phyloP scores from a whole-genome alignment of 2,329 filamentous ascomycete genomes.

The Didymella arachidicola region DNA sequence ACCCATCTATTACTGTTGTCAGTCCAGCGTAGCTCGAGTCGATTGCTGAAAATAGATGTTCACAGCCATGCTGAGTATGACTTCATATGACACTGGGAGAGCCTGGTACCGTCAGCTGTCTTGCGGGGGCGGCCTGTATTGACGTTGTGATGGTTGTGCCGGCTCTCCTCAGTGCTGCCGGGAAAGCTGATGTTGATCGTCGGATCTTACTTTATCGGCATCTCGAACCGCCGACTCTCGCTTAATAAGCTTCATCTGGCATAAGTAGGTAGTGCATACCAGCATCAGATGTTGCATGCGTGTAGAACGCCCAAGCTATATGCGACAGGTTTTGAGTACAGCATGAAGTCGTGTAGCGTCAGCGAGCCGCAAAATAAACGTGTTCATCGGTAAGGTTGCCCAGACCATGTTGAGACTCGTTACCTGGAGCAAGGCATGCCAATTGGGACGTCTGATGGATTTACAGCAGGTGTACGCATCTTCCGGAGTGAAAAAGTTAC shows the following conservation, averaged over 20 bases:
- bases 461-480: background rate
- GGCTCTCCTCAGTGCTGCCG: slow-evolving; percentile 24
- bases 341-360: slow-evolving; percentile 1
- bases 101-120: slow-evolving; percentile 10
- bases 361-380: slow-evolving; percentile 1
- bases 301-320: background rate
- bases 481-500: background rate
- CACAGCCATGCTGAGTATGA: slow-evolving; percentile 17
- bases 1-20: background rate
- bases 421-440: background rate
- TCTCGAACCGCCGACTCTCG: slow-evolving; percentile 8
- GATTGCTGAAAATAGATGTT: slow-evolving; percentile 15
- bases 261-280: slow-evolving; percentile 6
- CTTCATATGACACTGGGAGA: slow-evolving; percentile 8
- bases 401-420: slow-evolving; percentile 1
- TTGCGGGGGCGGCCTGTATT: slow-evolving; percentile 12
- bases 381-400: slow-evolving; percentile 6
- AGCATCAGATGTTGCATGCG: slow-evolving; percentile 6
- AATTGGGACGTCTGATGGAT: background rate
- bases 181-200: slow-evolving; percentile 19
- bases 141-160: slow-evolving; percentile 18
- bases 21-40: background rate
- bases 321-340: slow-evolving; percentile 12
- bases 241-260: slow-evolving; percentile 3
- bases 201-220: slow-evolving; percentile 15